phyloP scores from a whole-genome alignment of 2,329 filamentous ascomycete genomes.

The Cercospora brassicicola region DNA sequence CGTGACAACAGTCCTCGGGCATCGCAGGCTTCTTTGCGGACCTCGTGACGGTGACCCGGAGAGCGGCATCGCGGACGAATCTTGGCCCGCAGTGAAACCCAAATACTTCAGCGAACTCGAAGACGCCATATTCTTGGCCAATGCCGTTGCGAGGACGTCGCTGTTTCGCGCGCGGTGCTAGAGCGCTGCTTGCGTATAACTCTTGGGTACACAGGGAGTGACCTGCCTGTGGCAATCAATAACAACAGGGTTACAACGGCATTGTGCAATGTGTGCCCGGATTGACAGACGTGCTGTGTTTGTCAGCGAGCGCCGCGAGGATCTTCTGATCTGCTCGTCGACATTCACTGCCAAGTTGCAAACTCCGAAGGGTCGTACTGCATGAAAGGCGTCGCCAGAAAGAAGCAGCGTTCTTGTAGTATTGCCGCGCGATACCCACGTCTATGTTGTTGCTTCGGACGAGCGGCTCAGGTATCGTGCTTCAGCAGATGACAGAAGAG shows the following conservation, averaged over 20 bases:
- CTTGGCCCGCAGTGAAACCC: constrained; percentile 1
- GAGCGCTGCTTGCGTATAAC: not conserved
- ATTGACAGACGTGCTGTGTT: not conserved
- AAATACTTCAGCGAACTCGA: not conserved
- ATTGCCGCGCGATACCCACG: not conserved
- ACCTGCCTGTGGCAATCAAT: not conserved
- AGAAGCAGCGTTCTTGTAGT: not conserved
- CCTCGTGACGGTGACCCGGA: not conserved
- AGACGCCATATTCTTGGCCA: not conserved
- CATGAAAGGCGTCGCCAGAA: not conserved
- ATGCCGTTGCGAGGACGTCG: not conserved
- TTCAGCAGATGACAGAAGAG: not conserved
- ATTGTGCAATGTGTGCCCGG: not conserved
- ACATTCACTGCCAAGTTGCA: not conserved
- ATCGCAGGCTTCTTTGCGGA: not conserved
- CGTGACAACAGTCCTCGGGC: not conserved
- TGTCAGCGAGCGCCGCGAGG: not conserved
- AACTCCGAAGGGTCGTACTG: not conserved
- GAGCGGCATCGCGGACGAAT: not conserved
- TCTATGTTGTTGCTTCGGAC: not conserved
- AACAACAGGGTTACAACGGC: not conserved
- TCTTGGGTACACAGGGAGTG: not conserved
- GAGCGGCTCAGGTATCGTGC: not conserved
- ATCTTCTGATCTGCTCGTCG: not conserved
- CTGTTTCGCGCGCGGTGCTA: not conserved